Conservation (phyloP, 2,329 filamentous ascomycete species). For the Sporothrix brunneoviolacea region DNA sequence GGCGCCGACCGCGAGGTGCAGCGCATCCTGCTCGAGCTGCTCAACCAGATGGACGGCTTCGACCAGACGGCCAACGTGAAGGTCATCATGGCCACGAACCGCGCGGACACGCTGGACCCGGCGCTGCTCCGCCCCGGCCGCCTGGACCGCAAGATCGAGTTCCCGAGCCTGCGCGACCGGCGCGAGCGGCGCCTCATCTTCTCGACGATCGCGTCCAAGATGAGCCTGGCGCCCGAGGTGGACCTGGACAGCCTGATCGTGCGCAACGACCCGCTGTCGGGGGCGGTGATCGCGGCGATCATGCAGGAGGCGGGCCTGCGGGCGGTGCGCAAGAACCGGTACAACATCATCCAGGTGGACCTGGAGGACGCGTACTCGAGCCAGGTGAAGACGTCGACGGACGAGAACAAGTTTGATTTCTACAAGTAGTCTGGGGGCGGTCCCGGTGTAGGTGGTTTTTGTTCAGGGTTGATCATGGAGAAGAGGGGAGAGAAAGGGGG, state of each 20-base stretch:
- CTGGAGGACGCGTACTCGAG: constrained; percentile 94
- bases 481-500: not conserved
- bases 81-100: constrained; percentile 99
- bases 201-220: constrained; percentile 91
- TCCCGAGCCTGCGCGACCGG: constrained; percentile 88
- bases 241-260: constrained; percentile 95
- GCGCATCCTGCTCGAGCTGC: constrained; percentile 91
- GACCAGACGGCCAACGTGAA: constrained; percentile 99
- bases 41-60: constrained; percentile 99
- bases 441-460: not conserved
- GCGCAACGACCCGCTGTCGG: constrained; percentile 89
- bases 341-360: constrained; percentile 98
- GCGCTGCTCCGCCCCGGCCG: constrained; percentile 90
- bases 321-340: constrained; percentile 93
- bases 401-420: constrained; percentile 79
- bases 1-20: constrained; percentile 97
- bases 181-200: constrained; percentile 96
- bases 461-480: not conserved
- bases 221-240: constrained; percentile 94
- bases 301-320: constrained; percentile 98
- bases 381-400: constrained; percentile 76
- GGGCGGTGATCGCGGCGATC: constrained; percentile 94
- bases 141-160: constrained; percentile 97
- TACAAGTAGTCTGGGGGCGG: constrained; percentile 56
- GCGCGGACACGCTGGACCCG: constrained; percentile 92